Conservation (phyloP, 805 yeast species). For the Metschnikowia henanensis region DNA sequence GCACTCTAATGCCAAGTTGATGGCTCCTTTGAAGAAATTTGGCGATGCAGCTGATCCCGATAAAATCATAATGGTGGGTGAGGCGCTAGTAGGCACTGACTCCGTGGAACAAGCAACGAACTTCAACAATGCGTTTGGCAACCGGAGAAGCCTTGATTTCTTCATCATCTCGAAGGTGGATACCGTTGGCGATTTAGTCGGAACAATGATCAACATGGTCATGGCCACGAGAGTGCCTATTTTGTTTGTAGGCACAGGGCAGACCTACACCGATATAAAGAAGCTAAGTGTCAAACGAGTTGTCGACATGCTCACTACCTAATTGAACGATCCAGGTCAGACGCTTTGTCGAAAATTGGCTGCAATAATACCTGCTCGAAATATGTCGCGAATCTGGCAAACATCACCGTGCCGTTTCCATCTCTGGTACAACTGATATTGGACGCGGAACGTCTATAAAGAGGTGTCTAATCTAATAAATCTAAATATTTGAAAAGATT, state of each 20-base stretch:
- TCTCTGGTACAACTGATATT: no score
- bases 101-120: slow-evolving; percentile 94
- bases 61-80: slow-evolving; percentile 98
- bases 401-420: no score
- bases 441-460: no score
- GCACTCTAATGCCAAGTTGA: slow-evolving; percentile 88
- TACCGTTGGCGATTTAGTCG: slow-evolving; percentile 95
- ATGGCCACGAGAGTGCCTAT: slow-evolving; percentile 95
- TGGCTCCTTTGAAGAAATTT: slow-evolving; percentile 94
- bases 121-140: slow-evolving; percentile 92
- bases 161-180: slow-evolving; percentile 94
- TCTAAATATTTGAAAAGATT: no score
- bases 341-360: neutral
- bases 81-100: slow-evolving; percentile 96
- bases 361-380: no score
- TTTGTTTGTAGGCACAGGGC: slow-evolving; percentile 94
- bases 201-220: slow-evolving; percentile 97
- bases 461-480: no score
- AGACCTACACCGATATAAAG: slow-evolving; percentile 91
- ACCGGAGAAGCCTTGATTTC: slow-evolving; percentile 76
- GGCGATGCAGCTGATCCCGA: slow-evolving; percentile 96
- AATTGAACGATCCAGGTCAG: neutral
- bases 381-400: no score
- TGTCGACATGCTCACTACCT: slow-evolving; percentile 77
- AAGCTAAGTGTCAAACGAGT: slow-evolving; percentile 92